Percentiles rank a stretch among this genome's conserved stretches.
phyloP scores from a whole-genome alignment of 2,329 filamentous ascomycete species.

The Fusarium succisae region DNA sequence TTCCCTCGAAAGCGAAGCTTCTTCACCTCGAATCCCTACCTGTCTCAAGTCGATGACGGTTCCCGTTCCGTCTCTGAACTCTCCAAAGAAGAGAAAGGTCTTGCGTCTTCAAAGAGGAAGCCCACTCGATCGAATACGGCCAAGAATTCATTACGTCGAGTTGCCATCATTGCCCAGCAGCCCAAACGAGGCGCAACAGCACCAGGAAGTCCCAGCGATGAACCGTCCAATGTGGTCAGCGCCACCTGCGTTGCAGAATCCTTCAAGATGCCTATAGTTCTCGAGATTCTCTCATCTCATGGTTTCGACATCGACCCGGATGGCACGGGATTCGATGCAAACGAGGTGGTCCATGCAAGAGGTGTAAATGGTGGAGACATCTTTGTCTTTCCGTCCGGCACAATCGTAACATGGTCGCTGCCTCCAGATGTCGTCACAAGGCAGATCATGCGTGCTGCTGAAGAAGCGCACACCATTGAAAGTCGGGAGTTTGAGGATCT shows the following conservation, averaged over 20 bases:
- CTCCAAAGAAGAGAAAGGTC: conserved; percentile 28
- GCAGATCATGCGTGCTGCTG: conserved; percentile 78
- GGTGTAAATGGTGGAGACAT: conserved; percentile 79
- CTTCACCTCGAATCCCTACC: conserved; percentile 71
- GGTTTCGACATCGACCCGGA: conserved; percentile 72
- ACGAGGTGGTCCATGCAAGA: conserved; percentile 71
- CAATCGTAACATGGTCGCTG: conserved; percentile 91
- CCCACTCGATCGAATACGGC: conserved; percentile 56
- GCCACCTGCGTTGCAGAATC: conserved; percentile 71
- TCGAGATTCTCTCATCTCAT: conserved; percentile 65
- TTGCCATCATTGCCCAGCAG: conserved; percentile 85
- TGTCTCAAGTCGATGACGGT: conserved; percentile 54
- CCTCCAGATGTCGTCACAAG: conserved; percentile 79
- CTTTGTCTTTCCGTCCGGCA: conserved; percentile 95
- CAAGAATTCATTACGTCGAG: conserved; percentile 82
- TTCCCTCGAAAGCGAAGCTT: conserved; percentile 68
- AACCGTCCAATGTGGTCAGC: conserved; percentile 59
- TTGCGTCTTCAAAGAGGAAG: conserved; percentile 55
- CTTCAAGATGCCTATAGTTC: conserved; percentile 70
- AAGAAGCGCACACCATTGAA: conserved; percentile 73
- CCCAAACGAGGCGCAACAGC: conserved; percentile 48
- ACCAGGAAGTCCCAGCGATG: conserved; percentile 42
- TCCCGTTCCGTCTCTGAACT: conserved; percentile 33
- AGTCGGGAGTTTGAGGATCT: conserved; percentile 87
- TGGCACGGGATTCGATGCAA: conserved; percentile 66